Base-by-base conservation (phyloP, 2,329 filamentous ascomycete species). In the Incumbomyces delicatus region DNA sequence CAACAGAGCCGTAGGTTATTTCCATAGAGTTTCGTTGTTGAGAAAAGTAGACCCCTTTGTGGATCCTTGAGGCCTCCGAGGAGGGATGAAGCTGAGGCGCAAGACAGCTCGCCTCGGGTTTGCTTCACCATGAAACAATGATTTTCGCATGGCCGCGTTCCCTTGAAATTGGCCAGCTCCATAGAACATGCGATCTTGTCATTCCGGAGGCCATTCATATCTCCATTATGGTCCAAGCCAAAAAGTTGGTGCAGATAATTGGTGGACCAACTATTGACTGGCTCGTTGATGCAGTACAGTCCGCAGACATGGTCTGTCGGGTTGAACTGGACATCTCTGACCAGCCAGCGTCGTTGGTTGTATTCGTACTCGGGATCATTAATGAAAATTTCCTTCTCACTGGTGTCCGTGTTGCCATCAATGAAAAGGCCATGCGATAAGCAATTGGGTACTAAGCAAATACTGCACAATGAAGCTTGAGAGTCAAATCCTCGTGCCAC, bases 371-470 rank as follows among this genome's bases (percentile, higher is more conserved):
- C 55, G 12, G 48, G 27, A 29, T 58, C 54, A 37, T 57, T 53
- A 27, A 57, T 48, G 40, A 50, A 48, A 8, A 48, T 44, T n/a
- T 53, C 50, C 40, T 46, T 34, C 27, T 50, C 50, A 30, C 53
- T 46, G n/a, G 32, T 6, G 16, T 49, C 45, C 13, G 42, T 40
- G 22, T 47, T 40, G 6, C 43, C 50, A 16, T 58, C 55, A 13
- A 51, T 38, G 33, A 48, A 58, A 1, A 51, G 47, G 6, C 56
- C 56, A 46, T 58, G 56, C 20, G 45, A 42, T n/a, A 53, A 50
- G 43, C 56, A 58, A n/a, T 53, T 43, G 41, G 54, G 52, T 17
- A 55, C 47, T 27, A 49, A 54, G 47, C 56, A 58, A 8, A 56
- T 53, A 2, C 52, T 41, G 45, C 55, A 58, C 18, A 55, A 39